Base-by-base conservation (phyloP, 2,329 filamentous ascomycete genomes). In the Penicillium sp. region DNA sequence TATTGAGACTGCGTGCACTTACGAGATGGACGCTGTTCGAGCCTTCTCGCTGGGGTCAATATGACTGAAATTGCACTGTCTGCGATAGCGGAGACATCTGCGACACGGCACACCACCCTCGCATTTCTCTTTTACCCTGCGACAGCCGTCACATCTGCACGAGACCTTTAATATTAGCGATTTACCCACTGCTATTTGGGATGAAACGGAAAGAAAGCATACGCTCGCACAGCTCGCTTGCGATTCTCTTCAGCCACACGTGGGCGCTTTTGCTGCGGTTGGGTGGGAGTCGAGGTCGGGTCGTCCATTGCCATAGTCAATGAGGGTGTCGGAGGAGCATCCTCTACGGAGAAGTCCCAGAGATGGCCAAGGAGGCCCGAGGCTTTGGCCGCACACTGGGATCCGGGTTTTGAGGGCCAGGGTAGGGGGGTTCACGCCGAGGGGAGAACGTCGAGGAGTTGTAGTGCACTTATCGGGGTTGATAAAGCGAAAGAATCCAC, bases 41-140 rank as follows among this genome's bases (percentile, higher is more conserved):
- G 49, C 46, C 50, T 60, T 68, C 48, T 67, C 65, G 35, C 51
- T 56, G 35, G 62, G 63, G 37, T 69, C 66, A 27, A 65, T 60
- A 40, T 67, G 69, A 8, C 68, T 69, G 52, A 78, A 78, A 47
- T 74, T 68, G 60, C 77, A 79, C 54, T 72, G 71, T 35, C 76
- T 71, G 48, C 71, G 72, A 53, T 78, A 72, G 48, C 74, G 74
- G 46, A 72, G 67, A 57, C 77, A 79, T 44, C 77, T 66, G 38
- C 74, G 73, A 56, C 77, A 79, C 1, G 77, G 77, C 14, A 77
- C 68, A 40, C 76, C 77, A 38, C 77, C 77, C 54, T 79, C 76
- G 55, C 77, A 79, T 63, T 78, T 78, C 60, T 79, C 77, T 57
- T 79, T 79, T 47, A 76, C 70, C 51, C 75, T 70, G 48, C 77